Base-by-base conservation (phyloP, 1,284 basidiomycete genomes). In the Wolfiporia cocos region DNA sequence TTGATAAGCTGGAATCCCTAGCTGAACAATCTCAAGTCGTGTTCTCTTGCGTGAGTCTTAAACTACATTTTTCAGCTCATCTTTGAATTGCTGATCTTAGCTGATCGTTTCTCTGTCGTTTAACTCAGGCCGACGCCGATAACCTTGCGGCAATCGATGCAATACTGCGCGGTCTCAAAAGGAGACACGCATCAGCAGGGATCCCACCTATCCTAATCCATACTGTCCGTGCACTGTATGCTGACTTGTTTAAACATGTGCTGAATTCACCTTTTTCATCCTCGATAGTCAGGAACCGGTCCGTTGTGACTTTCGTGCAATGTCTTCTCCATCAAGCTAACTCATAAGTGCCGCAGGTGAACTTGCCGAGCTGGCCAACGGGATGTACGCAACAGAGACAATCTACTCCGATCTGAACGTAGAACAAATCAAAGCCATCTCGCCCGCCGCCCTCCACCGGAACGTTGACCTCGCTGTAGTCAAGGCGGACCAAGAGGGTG, bases 191-290 rank as follows among this genome's bases (percentile, higher is more conserved):
- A 18, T 58, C 52, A 19, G 65, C 64, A 14, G 71, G 71, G 9
- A 64, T 59, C 10, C 47, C 57, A 5, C 66, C 73, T 1, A 65
- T 70, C 30, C 61, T 74, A 28, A 76, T 79, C 34, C 71, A 78
- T 51, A 76, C 73, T 0, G 75, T 76, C 47, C 39, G 69, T 58
- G 18, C n/a, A n/a, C n/a, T n/a, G n/a, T n/a, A n/a, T n/a, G n/a
- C n/a, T n/a, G n/a, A n/a, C n/a, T n/a, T n/a, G n/a, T n/a, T n/a
- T n/a, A n/a, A 15, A 9, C 21, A 21, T 3, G 28, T 9, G 9
- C 20, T 14, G 12, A 18, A 15, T 31, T 36, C 10, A 36, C 10
- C 40, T 5, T 12, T 24, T 22, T 11, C 12, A 4, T 7, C 37
- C 17, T 9, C 9, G 10, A 35, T 18, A 69, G 66, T 66, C 67